Conservation (phyloP, 2,329 filamentous ascomycete species). For the Trichoderma semiorbis region DNA sequence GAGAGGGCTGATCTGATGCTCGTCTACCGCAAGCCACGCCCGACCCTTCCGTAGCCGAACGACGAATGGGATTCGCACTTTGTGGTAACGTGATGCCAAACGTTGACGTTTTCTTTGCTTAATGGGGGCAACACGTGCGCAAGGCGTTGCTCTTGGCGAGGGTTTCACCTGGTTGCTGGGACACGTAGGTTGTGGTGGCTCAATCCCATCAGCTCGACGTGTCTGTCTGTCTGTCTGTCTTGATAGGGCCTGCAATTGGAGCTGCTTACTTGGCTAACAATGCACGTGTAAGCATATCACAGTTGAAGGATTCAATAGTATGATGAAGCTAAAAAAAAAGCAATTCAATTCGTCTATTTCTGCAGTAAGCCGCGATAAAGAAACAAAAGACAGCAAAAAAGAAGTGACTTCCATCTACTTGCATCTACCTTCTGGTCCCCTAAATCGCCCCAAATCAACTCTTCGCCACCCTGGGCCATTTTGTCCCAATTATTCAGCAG, state of each 20-base stretch:
- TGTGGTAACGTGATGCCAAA: conserved; percentile 12
- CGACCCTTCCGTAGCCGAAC: conserved; percentile 5
- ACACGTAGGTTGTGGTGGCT: not conserved
- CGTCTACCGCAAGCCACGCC: conserved; percentile 10
- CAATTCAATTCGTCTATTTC: not conserved
- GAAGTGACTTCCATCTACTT: conserved; percentile 5
- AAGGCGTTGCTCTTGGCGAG: not conserved
- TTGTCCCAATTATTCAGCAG: not conserved
- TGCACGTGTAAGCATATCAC: not conserved
- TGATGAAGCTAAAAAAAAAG: not conserved
- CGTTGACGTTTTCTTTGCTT: not conserved
- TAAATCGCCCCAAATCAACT: not conserved
- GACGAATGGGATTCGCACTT: not conserved
- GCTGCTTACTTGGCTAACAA: not conserved
- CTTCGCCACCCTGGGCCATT: not conserved
- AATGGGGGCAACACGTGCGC: not conserved
- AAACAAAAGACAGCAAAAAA: not conserved
- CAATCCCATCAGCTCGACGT: not conserved
- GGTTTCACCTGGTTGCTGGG: not conserved
- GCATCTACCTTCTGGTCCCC: not conserved
- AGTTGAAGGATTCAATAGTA: not conserved
- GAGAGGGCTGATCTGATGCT: conserved; percentile 1
- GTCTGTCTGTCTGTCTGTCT: not conserved
- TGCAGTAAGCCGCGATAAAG: not conserved
- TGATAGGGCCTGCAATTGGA: not conserved